Evolutionary conservation across 1,284 basidiomycete genomes (phyloP).

Genomic region (Austropuccinia psidii): DNA sequence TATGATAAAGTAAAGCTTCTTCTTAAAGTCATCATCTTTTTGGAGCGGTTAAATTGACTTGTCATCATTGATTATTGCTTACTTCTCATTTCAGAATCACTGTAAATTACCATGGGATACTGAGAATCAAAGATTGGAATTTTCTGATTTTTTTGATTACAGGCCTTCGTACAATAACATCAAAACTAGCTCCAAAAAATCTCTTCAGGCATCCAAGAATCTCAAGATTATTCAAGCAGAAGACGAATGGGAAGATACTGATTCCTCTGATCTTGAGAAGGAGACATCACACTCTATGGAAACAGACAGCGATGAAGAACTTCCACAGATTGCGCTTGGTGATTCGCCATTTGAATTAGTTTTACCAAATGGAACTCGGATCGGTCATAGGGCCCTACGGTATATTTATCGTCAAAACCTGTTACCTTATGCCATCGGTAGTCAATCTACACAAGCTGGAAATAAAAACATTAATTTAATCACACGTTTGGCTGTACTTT

Average conservation of each 20-base stretch:
- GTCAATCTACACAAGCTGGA: slow-evolving; percentile 4
- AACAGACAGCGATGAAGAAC: slow-evolving; percentile 36
- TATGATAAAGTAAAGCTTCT: slow-evolving; percentile 60
- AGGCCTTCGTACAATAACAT: slow-evolving; percentile 61
- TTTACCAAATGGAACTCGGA: slow-evolving; percentile 80
- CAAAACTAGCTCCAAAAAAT: not conserved
- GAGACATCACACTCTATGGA: slow-evolving; percentile 40
- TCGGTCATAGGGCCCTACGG: slow-evolving; percentile 81
- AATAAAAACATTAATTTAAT: slow-evolving; percentile 29
- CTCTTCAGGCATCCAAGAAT: slow-evolving; percentile 38
- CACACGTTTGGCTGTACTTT: slow-evolving; percentile 15
- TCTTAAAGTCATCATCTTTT: no score
- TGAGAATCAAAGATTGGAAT: slow-evolving; percentile 69
- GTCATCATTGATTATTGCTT: not conserved
- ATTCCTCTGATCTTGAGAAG: slow-evolving; percentile 59
- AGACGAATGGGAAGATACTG: slow-evolving; percentile 51
- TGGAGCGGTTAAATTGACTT: not conserved
- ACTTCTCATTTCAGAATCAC: slow-evolving; percentile 52
- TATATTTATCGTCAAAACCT: slow-evolving; percentile 83
- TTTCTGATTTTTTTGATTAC: slow-evolving; percentile 94
- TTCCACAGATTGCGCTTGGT: slow-evolving; percentile 44
- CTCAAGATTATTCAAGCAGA: slow-evolving; percentile 41
- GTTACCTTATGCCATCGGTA: slow-evolving; percentile 41
- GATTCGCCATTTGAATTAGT: slow-evolving; percentile 72
- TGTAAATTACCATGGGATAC: slow-evolving; percentile 90